Evolutionary conservation across 495 filamentous ascomycete species (phyloP), one percentile per base, ranked within the genome.

Genomic region (Melanomma pulvis-pyrius): DNA sequence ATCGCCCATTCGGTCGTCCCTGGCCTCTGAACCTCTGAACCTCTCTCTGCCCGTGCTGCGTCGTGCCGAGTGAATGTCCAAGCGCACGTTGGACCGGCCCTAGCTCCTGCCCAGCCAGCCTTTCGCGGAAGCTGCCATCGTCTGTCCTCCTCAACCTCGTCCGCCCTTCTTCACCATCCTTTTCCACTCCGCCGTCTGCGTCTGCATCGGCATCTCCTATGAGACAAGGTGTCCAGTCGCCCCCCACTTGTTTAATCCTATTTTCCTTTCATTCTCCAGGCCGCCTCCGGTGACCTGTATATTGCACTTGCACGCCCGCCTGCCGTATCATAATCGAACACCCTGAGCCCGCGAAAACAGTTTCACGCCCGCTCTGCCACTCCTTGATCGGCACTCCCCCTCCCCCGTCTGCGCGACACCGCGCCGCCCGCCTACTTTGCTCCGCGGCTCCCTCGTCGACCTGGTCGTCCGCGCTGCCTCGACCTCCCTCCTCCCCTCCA

Each of bases 291-390:
- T 52, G 64, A 46, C 69, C 64, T 71, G 69, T 71, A 64, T 71
- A 71, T 71, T 71, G 59, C 66, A 68, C 55, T n/a, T n/a, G n/a
- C n/a, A n/a, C n/a, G n/a, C n/a, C n/a, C 36, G 67, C 62, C 56
- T 55, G 63, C 68, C 63, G 68, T 67, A 66, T 67, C 68, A 65
- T 71, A 67, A 68, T 67, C 63, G 41, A 36, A 50, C 49, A 3
- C 67, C 48, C 53, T 52, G 46, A 62, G 17, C 60, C 63, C 30
- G 24, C 61, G 58, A 55, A 54, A 48, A 34, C 59, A 62, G 41
- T 62, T 61, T 65, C 61, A 48, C 48, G 29, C 39, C 22, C 49
- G 59, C 52, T 56, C 53, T 51, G 61, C 65, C 68, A 54, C 63
- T 71, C 69, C 60, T 70, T 70, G 55, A 44, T 29, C 61, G 34